Base-by-base conservation (phyloP, 257 asterid species). In the Verbascum thapsus region DNA sequence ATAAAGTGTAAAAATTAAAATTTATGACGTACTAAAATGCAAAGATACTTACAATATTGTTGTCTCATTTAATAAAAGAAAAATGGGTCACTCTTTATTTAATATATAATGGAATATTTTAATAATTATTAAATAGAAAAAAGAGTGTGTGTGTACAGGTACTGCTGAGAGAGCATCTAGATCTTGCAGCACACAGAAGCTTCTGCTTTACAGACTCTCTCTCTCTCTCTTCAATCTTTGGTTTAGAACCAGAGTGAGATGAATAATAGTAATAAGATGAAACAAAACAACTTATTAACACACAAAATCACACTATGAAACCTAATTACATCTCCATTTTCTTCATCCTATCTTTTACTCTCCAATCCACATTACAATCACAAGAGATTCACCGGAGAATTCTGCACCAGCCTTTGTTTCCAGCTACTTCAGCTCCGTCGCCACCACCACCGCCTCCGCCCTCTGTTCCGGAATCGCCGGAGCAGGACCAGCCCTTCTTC, bases 401-500 rank as follows among this genome's bases (percentile, higher is more conserved):
- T 73, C 86, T 92, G 13, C 98, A 92, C 61, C 96, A 92, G 18
- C 97, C 96, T 3, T 56, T 89, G 30, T 85, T 80, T 26, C 96
- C 97, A 16, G 83, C 53, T 5, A n/a, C n/a, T n/a, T n/a, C n/a
- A n/a, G n/a, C n/a, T n/a, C n/a, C n/a, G n/a, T n/a, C n/a, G n/a
- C 79, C 83, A 0, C 76, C 86, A 2, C 52, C 85, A 0, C 76
- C 87, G 4, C 74, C 77, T 2, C 66, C 76, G 3, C 75, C 71
- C 0, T 34, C 78, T 0, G 55, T 10, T 11, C 72, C 80, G 10
- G 77, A 52, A 35, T 61, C 69, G 6, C 81, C 91, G 0, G 77
- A 59, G 62, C 96, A 81, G 61, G 94, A 85, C 73, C 95, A 82
- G 77, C 99, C 99, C 0, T 92, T 92, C 80, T 89, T 89, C 77